Evolutionary conservation across 2,329 filamentous ascomycete genomes (phyloP).

Genomic region (Talaromyces sp.): DNA sequence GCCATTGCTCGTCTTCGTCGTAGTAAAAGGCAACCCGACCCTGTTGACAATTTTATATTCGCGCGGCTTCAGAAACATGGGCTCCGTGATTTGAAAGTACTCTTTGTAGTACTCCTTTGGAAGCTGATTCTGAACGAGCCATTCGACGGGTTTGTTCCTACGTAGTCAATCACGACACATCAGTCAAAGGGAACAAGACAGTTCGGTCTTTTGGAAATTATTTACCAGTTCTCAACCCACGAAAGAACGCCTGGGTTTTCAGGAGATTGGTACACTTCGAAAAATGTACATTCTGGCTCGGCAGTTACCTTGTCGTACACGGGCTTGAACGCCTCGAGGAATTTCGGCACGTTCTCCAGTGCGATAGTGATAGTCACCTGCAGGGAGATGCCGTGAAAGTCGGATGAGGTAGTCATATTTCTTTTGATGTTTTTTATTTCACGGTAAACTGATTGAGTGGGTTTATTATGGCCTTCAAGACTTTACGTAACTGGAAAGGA

Average conservation of each 20-base stretch:
- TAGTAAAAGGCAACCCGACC: not conserved
- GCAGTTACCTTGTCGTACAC: slow-evolving; percentile 36
- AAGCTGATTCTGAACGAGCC: slow-evolving; percentile 10
- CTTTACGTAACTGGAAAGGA: no score
- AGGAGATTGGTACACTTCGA: slow-evolving; percentile 35
- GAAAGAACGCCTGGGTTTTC: slow-evolving; percentile 33
- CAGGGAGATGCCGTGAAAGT: not conserved
- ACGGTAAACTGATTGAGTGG: not conserved
- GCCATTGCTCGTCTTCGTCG: not conserved
- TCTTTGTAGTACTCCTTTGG: slow-evolving; percentile 39
- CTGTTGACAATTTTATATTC: slow-evolving; percentile 28
- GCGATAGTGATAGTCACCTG: not conserved
- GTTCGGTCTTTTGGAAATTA: not conserved
- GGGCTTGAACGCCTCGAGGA: slow-evolving; percentile 31
- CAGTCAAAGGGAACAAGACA: not conserved
- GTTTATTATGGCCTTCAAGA: no score
- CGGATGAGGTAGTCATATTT: not conserved
- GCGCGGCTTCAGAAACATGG: slow-evolving; percentile 36
- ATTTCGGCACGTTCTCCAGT: slow-evolving; percentile 20
- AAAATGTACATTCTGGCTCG: slow-evolving; percentile 42
- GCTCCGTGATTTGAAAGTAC: slow-evolving; percentile 33
- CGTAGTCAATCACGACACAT: slow-evolving; percentile 20
- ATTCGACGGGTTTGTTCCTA: not conserved
- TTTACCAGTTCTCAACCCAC: slow-evolving; percentile 39
- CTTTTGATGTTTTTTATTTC: not conserved